Conservation (phyloP, 176 grass and related monocot species). For the Canna indica region DNA sequence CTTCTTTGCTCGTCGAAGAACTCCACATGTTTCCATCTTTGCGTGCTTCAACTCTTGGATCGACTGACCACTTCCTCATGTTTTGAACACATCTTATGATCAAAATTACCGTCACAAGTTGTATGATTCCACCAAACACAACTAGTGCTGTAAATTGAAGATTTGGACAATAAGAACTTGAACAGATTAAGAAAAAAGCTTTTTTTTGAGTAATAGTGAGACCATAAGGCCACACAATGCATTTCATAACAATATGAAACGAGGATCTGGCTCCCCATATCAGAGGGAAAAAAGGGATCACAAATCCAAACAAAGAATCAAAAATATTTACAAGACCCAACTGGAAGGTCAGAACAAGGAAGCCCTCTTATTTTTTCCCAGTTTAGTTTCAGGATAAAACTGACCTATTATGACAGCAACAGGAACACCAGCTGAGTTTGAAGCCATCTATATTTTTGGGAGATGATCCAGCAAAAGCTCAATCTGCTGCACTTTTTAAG, state of each 20-base stretch:
- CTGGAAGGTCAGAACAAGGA: neutral
- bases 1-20: neutral
- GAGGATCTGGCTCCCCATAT: too few species aligned
- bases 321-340: neutral
- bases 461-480: too few species aligned
- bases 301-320: too few species aligned
- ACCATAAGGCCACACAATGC: too few species aligned
- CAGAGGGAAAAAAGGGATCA: too few species aligned
- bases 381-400: neutral
- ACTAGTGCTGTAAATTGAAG: neutral
- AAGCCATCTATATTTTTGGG: neutral
- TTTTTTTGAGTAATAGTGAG: neutral
- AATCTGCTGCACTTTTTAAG: too few species aligned
- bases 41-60: too few species aligned
- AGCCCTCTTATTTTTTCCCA: neutral
- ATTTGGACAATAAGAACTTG: neutral
- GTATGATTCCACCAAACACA: neutral
- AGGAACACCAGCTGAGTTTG: neutral
- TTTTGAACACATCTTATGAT: neutral
- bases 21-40: too few species aligned
- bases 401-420: constrained; percentile 1
- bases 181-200: neutral
- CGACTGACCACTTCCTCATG: neutral
- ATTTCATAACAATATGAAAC: too few species aligned
- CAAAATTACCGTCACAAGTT: neutral